These are phyloP conservation scores for Apiotrichum porosum DNA, from an alignment of 1,284 basidiomycete species.

Conservation along the genomic window DNA sequence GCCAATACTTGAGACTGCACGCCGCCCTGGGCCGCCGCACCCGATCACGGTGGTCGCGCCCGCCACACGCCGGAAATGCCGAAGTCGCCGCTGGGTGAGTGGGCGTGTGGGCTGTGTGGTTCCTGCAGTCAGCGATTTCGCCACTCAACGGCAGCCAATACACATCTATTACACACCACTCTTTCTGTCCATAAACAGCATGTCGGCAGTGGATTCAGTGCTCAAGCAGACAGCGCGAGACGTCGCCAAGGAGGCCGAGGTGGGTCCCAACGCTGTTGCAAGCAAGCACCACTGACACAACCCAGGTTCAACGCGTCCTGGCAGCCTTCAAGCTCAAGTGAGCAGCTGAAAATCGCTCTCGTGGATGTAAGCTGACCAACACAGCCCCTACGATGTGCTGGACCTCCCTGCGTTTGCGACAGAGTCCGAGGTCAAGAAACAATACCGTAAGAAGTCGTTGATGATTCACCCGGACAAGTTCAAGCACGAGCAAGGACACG, in stretches of 20 bases:
- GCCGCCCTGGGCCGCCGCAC: no score
- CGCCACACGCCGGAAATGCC: no score
- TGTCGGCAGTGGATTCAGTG: no score
- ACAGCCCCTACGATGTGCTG: conserved; percentile 55
- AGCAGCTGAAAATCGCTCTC: conserved; percentile 6
- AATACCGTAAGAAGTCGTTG: conserved; percentile 55
- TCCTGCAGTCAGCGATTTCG: neutral
- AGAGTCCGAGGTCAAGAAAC: conserved; percentile 53
- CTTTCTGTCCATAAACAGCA: no score
- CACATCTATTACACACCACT: no score
- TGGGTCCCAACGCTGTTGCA: conserved; percentile 11
- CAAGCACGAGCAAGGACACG: conserved; percentile 53
- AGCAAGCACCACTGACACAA: conserved; percentile 5
- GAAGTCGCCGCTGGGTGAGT: no score
- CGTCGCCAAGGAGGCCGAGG: conserved; percentile 31
- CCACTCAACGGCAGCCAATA: no score
- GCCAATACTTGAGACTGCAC: no score
- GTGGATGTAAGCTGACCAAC: conserved; percentile 7
- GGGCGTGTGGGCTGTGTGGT: neutral
- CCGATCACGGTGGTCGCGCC: no score
- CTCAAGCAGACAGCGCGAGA: no score
- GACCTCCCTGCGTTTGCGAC: conserved; percentile 51
- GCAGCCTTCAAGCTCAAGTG: conserved; percentile 55
- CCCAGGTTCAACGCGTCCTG: conserved; percentile 53
- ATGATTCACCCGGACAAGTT: conserved; percentile 59